Evolutionary conservation across 2,329 filamentous ascomycete genomes (phyloP).

Genomic region (Pyrenophora seminiperda): DNA sequence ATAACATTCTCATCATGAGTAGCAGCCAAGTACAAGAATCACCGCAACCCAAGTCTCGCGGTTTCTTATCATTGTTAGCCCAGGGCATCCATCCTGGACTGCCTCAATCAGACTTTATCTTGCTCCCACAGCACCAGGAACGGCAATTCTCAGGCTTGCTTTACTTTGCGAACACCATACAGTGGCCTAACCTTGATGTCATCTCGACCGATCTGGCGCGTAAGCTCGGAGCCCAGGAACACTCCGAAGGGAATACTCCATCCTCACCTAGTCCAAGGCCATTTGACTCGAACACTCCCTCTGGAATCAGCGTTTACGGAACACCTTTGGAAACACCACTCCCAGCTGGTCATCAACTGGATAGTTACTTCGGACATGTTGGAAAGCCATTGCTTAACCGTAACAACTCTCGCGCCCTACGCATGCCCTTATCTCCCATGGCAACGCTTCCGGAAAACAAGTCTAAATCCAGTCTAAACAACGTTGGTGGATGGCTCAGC

Average conservation of each 20-base stretch:
- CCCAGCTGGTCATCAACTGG: conserved; percentile 29
- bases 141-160: conserved; percentile 57
- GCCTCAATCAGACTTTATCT: conserved; percentile 34
- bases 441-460: conserved; percentile 18
- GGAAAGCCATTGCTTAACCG: conserved; percentile 32
- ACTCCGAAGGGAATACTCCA: conserved; percentile 16
- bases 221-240: conserved; percentile 40
- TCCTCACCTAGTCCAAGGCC: conserved; percentile 30
- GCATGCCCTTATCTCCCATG: conserved; percentile 37
- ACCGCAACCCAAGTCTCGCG: conserved; percentile 30
- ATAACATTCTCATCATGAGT: conserved; percentile 54
- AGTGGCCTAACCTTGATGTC: conserved; percentile 54
- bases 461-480: conserved; percentile 22
- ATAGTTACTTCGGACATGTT: conserved; percentile 45
- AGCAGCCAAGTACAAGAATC: conserved; percentile 23
- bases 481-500: conserved; percentile 60
- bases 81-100: conserved; percentile 24
- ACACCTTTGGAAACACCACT: conserved; percentile 48
- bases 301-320: conserved; percentile 44
- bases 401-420: conserved; percentile 37
- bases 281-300: conserved; percentile 34
- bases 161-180: conserved; percentile 56
- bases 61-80: conserved; percentile 38
- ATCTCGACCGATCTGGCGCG: conserved; percentile 47
- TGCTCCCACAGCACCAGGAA: conserved; percentile 43